A percentile compares a stretch with the other conserved stretches of the same genome.
Conservation (phyloP, 345 rosid species). For the Citrus maxima region DNA sequence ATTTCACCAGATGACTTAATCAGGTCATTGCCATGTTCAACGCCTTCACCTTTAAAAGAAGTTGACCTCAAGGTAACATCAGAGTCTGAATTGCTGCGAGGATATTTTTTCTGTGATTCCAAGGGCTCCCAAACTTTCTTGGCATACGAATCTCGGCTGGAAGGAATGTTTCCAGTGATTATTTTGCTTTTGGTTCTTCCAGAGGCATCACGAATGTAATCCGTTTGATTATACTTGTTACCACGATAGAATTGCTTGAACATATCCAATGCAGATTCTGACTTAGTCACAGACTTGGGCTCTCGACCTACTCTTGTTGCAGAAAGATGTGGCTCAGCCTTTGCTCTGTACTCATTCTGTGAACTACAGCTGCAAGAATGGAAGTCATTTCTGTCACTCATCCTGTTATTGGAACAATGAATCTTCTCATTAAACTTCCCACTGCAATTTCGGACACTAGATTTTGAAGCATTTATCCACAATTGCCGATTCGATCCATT, state of each 20-base stretch:
- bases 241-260: slow-evolving; percentile 54
- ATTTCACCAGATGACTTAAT: slow-evolving; percentile 38
- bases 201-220: slow-evolving; percentile 43
- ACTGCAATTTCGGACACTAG: slow-evolving; percentile 43
- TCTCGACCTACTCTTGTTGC: slow-evolving; percentile 49
- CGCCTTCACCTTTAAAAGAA: slow-evolving; percentile 34
- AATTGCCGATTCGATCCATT: slow-evolving; percentile 49
- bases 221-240: slow-evolving; percentile 51
- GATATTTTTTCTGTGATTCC: slow-evolving; percentile 60
- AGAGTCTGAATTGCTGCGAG: slow-evolving; percentile 61
- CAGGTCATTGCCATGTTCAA: slow-evolving; percentile 25
- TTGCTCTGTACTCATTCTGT: slow-evolving; percentile 49
- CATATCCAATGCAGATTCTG: slow-evolving; percentile 52
- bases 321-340: slow-evolving; percentile 52
- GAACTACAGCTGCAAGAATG: slow-evolving; percentile 68
- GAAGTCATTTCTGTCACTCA: slow-evolving; percentile 52
- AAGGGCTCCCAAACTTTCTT: slow-evolving; percentile 82
- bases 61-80: slow-evolving; percentile 55
- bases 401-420: slow-evolving; percentile 41
- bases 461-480: slow-evolving; percentile 47
- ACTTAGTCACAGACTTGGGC: slow-evolving; percentile 43
- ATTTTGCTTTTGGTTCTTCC: slow-evolving; percentile 59
- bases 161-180: slow-evolving; percentile 30
- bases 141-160: slow-evolving; percentile 40
- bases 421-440: slow-evolving; percentile 56